Evolutionary conservation across 2,329 filamentous ascomycete species (phyloP), one percentile per base, ranked within the genome.

Genomic region (Beauveria bassiana): DNA sequence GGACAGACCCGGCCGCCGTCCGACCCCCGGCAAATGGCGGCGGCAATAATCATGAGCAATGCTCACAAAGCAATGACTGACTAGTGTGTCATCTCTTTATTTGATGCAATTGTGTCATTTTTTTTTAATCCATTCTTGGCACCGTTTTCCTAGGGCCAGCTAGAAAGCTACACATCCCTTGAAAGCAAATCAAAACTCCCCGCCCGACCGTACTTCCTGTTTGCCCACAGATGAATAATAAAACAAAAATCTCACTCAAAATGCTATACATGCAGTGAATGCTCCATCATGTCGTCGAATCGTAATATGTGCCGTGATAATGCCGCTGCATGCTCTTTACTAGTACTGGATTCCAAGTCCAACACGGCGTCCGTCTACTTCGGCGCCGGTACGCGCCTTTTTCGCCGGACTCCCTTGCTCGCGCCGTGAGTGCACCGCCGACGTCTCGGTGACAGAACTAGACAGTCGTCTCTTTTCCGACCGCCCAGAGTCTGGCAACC

Each of bases 331-430:
- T 9, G 8, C 31, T 9, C 54, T 69, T 59, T 69, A 62, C 57
- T 74, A 67, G 62, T 82, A 81, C 62, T 81, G 78, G 63, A 85
- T 84, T 2, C 81, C 82, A 43, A 85, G 68, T 0, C 82, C 82
- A 16, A 85, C 74, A 5, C 74, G 71, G 14, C 72, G 69, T 14
- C 69, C 70, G 1, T 76, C 73, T 34, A 77, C 77, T 18, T 70
- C 71, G 1, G 73, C 75, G 14, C 74, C 77, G 18, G 79, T 73
- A 26, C 79, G 75, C 58, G 77, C 69, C 72, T 79, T 84, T 72
- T 85, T 85, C 1, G 77, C 72, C 31, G 81, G 81, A 66, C 79
- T 83, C 6, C 72, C 71, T 31, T 75, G 68, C 12, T 70, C 69
- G 14, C 50, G 50, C n/a, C 59, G 31, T 22, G 59, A 40, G 31